Evolutionary conservation across 371 early-diverging fungal species (phyloP).

Genomic region (Ordospora pajunii): DNA sequence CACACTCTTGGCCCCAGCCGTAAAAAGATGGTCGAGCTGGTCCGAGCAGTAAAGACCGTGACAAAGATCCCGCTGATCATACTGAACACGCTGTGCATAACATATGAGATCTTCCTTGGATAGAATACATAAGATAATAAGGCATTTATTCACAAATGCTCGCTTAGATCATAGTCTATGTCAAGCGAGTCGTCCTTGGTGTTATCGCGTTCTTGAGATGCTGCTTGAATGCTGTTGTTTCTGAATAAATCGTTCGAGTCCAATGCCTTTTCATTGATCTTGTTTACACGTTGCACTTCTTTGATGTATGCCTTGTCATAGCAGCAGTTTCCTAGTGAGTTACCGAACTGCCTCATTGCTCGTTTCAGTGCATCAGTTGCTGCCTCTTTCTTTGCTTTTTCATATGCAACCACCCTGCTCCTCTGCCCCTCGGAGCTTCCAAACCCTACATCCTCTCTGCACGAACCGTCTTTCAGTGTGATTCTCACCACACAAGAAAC

Average conservation of each 20-base stretch:
- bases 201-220: not conserved
- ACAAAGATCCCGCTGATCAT: constrained; percentile 49
- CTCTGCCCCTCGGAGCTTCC: constrained; percentile 73
- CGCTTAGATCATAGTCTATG: constrained; percentile 13
- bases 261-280: constrained; percentile 11
- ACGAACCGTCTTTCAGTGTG: constrained; percentile 80
- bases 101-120: constrained; percentile 54
- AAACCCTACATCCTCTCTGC: constrained; percentile 80
- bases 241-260: constrained; percentile 29
- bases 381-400: constrained; percentile 90
- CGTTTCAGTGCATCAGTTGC: constrained; percentile 87
- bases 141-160: not conserved
- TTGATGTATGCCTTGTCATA: constrained; percentile 76
- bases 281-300: constrained; percentile 61
- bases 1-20: not conserved
- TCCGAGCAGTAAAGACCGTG: constrained; percentile 34
- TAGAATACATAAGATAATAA: constrained; percentile 6
- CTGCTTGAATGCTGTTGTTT: not conserved
- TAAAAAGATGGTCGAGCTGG: constrained; percentile 48
- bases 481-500: constrained; percentile 73
- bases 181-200: not conserved
- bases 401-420: constrained; percentile 70
- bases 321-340: constrained; percentile 80
- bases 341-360: constrained; percentile 79
- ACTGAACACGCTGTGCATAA: constrained; percentile 49